These are phyloP conservation scores for Pontederia crassipes DNA, from an alignment of 176 grass and related monocot species.

Conservation along the genomic window DNA sequence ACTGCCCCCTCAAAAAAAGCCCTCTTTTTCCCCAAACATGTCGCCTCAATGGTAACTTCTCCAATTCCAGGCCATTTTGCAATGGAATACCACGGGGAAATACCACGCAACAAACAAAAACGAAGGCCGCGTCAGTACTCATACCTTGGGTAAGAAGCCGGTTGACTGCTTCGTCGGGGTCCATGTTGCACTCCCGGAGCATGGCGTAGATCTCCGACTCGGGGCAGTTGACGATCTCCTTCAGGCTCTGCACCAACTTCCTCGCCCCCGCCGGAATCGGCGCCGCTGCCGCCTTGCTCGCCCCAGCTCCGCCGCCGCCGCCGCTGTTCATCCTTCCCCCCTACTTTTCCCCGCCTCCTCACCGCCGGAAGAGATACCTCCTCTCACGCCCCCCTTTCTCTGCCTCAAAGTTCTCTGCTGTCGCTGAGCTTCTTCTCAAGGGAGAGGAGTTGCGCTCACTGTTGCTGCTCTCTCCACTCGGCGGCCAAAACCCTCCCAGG, in stretches of 20 bases:
- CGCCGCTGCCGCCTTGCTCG: conserved; percentile 23
- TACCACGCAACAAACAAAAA: not conserved
- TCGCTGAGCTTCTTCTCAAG: not conserved
- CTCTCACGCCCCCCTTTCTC: not conserved
- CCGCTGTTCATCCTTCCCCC: conserved; percentile 30
- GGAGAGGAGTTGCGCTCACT: not conserved
- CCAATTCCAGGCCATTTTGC: no score
- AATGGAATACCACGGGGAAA: not conserved
- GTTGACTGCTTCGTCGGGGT: conserved; percentile 87
- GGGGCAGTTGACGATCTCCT: conserved; percentile 96
- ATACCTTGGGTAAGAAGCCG: conserved; percentile 89
- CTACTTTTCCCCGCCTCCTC: not conserved
- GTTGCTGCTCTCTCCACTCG: not conserved
- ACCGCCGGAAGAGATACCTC: conserved; percentile 8
- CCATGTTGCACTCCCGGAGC: conserved; percentile 95
- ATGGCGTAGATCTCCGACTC: conserved; percentile 92
- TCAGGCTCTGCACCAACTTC: conserved; percentile 89
- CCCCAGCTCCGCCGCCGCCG: conserved; percentile 23
- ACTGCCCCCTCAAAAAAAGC: not conserved
- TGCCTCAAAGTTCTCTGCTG: not conserved
- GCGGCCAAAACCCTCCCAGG: conserved; percentile 9
- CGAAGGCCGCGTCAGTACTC: no score
- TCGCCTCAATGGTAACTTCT: no score
- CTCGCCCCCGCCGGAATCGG: conserved; percentile 47
- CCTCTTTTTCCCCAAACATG: not conserved